These are phyloP conservation scores for Lactarius hatsudake DNA, from an alignment of 768 basidiomycete genomes.

Conservation along the genomic window DNA sequence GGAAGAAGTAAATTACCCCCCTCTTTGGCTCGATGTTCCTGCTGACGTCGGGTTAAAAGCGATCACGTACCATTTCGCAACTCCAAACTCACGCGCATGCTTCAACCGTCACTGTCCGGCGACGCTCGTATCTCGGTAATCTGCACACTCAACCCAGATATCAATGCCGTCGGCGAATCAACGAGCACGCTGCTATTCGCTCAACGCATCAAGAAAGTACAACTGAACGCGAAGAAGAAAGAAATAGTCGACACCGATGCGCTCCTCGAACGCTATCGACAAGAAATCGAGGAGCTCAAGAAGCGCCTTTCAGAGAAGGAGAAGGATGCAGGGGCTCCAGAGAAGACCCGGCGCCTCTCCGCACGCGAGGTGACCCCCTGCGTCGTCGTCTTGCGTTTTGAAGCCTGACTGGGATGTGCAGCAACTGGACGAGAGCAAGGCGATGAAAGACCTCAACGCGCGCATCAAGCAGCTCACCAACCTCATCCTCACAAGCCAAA, in stretches of 20 bases:
- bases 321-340: conserved; percentile 49
- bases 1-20: conserved; percentile 50
- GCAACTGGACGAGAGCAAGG: conserved; percentile 83
- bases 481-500: conserved; percentile 82
- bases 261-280: conserved; percentile 88
- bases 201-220: conserved; percentile 85
- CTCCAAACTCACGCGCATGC: conserved; percentile 89
- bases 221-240: conserved; percentile 88
- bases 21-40: conserved; percentile 1
- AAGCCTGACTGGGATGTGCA: conserved; percentile 32
- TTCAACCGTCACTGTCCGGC: conserved; percentile 92
- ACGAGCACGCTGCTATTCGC: conserved; percentile 90
- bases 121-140: conserved; percentile 96
- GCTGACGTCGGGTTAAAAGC: conserved; percentile 35
- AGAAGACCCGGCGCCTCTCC: conserved; percentile 41
- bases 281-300: conserved; percentile 91
- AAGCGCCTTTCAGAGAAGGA: conserved; percentile 66
- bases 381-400: background rate
- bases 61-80: conserved; percentile 96
- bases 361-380: conserved; percentile 42
- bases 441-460: conserved; percentile 78
- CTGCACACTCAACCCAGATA: conserved; percentile 91
- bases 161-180: conserved; percentile 74
- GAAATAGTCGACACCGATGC: conserved; percentile 93
- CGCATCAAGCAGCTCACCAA: conserved; percentile 82